Base-by-base conservation (phyloP, 1,139 yeast species). In the Geotrichum phurueaensis region DNA sequence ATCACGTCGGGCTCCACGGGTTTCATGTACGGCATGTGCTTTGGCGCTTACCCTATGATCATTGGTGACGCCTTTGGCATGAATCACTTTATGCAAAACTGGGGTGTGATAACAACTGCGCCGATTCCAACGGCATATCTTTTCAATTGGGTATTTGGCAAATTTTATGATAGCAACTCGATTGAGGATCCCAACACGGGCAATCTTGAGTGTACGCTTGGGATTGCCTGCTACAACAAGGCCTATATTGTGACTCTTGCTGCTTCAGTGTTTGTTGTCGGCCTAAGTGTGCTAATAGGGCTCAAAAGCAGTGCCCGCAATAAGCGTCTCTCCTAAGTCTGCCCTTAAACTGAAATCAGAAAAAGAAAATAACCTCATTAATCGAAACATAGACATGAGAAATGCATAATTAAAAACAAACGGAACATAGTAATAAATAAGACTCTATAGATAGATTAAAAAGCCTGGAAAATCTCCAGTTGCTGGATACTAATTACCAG, bases 31-130 rank as follows among this genome's bases (percentile, higher is more conserved):
- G 97, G 97, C 0, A 79, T 87, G 57, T 78, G 86, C 58, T 89
- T 87, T 71, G 94, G 96, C 0, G 81, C 90, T 6, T 87, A 84
- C 71, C 96, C 96, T 0, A 87, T 94, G 0, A 83, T 89, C 27
- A 78, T 88, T 33, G 85, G 94, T 0, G 96, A 90, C 66, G 76
- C 84, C 15, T 89, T 89, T 75, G 92, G 92, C 29, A 81, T 89
- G 69, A 78, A 77, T 20, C 81, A 84, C 49, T 89, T 88, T 71
- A 85, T 91, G 59, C 86, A 90, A 50, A 81, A 89, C 51, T 90
- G 96, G 96, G 95, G 96, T 0, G 69, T 85, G 33, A 75, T 86
- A 18, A 76, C 79, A 1, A 64, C 75, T 23, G 68, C 79, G 10
- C 79, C 80, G 2, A 71, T 76, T 12, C 72, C 73, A 0, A 69